These are phyloP conservation scores for Linnemannia zychae DNA, from an alignment of 192 early-diverging fungal genomes.

Conservation along the genomic window DNA sequence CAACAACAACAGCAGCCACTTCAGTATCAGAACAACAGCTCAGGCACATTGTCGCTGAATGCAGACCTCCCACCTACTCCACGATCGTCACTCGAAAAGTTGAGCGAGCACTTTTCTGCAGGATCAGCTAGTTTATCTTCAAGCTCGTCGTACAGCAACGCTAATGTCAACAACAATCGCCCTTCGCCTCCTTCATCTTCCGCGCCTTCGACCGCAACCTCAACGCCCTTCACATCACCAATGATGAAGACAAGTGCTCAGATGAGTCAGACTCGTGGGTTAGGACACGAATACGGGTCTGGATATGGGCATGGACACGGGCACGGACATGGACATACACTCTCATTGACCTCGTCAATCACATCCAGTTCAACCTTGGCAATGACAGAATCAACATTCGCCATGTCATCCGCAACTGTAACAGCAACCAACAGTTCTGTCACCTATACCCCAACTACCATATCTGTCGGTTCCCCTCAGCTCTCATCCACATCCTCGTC, in stretches of 20 bases:
- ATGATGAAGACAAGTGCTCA: not conserved
- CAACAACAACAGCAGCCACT: not conserved
- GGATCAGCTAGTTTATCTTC: not conserved
- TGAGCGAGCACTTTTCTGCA: not conserved
- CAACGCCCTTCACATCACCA: slow-evolving; percentile 30
- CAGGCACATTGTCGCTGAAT: not conserved
- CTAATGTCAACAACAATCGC: no score
- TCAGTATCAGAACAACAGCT: not conserved
- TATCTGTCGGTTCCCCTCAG: not conserved
- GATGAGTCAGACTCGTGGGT: not conserved
- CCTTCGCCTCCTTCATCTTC: slow-evolving; percentile 2
- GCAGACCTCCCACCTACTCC: slow-evolving; percentile 12
- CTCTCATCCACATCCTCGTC: slow-evolving; percentile 2
- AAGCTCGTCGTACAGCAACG: not conserved
- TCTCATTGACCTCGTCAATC: slow-evolving; percentile 28
- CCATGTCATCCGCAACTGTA: not conserved
- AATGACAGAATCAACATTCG: not conserved
- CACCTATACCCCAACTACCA: not conserved
- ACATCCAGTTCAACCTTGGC: slow-evolving; percentile 11
- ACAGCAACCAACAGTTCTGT: slow-evolving; percentile 7
- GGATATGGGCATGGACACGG: slow-evolving; percentile 3
- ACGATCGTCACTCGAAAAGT: slow-evolving; percentile 10
- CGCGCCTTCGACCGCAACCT: slow-evolving; percentile 4
- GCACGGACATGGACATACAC: slow-evolving; percentile 15
- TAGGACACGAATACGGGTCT: not conserved